Conservation (phyloP, 768 basidiomycete genomes). For the Scleroderma bovista region DNA sequence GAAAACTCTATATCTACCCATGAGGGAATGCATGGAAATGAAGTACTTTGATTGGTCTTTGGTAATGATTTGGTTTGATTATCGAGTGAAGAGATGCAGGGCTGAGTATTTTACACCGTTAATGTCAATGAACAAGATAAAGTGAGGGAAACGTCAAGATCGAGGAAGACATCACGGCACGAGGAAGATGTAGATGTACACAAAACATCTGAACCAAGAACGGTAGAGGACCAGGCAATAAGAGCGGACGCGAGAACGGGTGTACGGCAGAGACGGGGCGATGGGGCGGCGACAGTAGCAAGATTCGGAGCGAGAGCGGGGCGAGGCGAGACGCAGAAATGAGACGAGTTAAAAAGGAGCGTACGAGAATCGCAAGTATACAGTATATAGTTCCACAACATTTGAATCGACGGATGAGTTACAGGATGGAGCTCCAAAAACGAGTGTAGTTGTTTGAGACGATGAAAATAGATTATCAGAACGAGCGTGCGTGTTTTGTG, state of each 20-base stretch:
- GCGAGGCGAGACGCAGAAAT: not conserved
- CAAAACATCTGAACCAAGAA: not conserved
- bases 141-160: not conserved
- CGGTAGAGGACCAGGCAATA: not conserved
- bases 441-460: not conserved
- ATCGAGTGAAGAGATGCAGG: not conserved
- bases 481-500: not conserved
- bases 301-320: not conserved
- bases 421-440: not conserved
- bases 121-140: not conserved
- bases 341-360: not conserved
- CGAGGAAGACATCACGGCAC: not conserved
- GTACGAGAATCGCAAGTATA: not conserved
- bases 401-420: not conserved
- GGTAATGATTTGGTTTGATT: not conserved
- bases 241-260: not conserved
- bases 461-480: not conserved
- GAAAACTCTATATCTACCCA: not conserved
- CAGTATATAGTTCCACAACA: slow-evolving; percentile 2
- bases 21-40: not conserved
- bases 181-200: not conserved
- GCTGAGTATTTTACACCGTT: not conserved
- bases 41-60: not conserved
- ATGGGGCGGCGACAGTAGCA: not conserved
- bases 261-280: not conserved